These are phyloP conservation scores for Ottelia alismoides DNA, from an alignment of 106 monocot genomes.

Conservation along the genomic window DNA sequence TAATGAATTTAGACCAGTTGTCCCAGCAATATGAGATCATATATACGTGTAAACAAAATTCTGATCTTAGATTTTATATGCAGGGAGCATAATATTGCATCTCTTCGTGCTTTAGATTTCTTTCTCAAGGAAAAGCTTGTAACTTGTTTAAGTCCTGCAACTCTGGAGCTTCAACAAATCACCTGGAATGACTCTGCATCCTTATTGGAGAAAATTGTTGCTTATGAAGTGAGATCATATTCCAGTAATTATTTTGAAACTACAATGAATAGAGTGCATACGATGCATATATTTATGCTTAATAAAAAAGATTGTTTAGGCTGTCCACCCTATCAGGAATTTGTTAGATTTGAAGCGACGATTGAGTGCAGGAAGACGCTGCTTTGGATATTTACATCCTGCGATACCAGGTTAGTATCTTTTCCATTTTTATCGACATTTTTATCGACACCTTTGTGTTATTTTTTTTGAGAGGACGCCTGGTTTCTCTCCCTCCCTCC, in stretches of 20 bases:
- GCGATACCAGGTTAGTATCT: constrained; percentile 63
- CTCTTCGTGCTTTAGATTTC: constrained; percentile 53
- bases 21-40: no score
- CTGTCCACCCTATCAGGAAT: constrained; percentile 83
- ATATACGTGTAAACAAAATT: no score
- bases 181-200: constrained; percentile 95
- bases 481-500: no score
- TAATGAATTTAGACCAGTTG: no score
- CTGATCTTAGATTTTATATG: no score
- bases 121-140: constrained; percentile 76
- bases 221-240: constrained; percentile 49
- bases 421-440: no score
- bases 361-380: constrained; percentile 59
- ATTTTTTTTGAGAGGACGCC: no score
- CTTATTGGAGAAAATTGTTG: constrained; percentile 83
- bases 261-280: no score
- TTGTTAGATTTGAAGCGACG: constrained; percentile 78
- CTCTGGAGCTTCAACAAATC: constrained; percentile 75
- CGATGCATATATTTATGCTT: neutral
- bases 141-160: constrained; percentile 83
- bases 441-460: no score
- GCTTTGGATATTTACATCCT: constrained; percentile 88
- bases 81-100: constrained; percentile 53
- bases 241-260: neutral
- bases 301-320: no score